Conservation (phyloP, 164 flowering plant genomes). For the Kingdonia uniflora region DNA sequence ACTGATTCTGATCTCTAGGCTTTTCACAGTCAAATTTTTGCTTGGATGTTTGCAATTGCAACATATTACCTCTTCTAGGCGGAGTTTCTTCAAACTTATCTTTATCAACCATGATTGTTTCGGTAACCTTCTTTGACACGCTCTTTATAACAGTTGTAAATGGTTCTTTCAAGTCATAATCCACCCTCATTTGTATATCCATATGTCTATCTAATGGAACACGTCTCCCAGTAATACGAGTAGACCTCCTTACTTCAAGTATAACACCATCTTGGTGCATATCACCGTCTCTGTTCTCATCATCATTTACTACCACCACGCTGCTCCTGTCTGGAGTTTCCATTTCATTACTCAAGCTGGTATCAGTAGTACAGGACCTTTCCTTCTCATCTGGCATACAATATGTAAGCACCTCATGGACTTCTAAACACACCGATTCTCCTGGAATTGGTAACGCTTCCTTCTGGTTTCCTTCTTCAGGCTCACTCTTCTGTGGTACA, state of each 20-base stretch:
- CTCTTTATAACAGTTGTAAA: background rate
- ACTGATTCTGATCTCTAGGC: background rate
- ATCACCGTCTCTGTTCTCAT: background rate
- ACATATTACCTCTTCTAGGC: background rate
- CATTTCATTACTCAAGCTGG: slow-evolving; percentile 5
- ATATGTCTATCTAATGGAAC: slow-evolving; percentile 1
- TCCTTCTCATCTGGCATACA: slow-evolving; percentile 6
- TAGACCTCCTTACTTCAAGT: slow-evolving; percentile 9
- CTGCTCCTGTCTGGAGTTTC: slow-evolving; percentile 1
- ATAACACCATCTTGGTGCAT: background rate
- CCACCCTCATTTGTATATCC: slow-evolving; percentile 2
- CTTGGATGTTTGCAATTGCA: background rate
- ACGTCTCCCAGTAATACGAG: slow-evolving; percentile 9
- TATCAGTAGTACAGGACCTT: slow-evolving; percentile 7
- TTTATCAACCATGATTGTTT: background rate
- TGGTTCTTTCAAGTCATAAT: background rate
- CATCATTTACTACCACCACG: background rate
- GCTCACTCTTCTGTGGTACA: background rate
- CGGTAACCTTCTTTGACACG: background rate
- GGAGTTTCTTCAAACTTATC: background rate
- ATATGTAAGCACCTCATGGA: slow-evolving; percentile 4
- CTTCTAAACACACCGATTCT: slow-evolving; percentile 1
- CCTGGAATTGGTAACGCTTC: background rate
- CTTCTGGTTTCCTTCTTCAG: background rate
- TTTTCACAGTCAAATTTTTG: background rate